Evolutionary conservation across 306 rosid species (phyloP).

Genomic region (Cucurbita moschata): DNA sequence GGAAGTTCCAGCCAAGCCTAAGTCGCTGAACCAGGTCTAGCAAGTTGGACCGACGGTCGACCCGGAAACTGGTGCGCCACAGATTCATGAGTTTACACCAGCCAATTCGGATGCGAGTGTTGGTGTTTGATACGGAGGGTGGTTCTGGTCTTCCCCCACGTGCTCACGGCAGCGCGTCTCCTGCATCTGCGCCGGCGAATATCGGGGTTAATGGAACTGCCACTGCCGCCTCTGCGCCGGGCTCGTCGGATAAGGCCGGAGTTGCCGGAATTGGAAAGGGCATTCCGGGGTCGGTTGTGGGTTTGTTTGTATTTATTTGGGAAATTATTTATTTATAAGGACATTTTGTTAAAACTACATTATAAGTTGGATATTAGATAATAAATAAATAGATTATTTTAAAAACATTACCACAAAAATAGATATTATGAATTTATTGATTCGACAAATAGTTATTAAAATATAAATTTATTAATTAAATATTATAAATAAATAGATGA

Average conservation of each 20-base stretch:
- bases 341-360: too few relatives aligned
- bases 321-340: background rate
- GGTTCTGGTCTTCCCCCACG: background rate
- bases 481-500: too few relatives aligned
- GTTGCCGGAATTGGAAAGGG: background rate
- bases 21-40: slow-evolving; percentile 37
- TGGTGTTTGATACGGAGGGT: background rate
- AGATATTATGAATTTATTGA: too few relatives aligned
- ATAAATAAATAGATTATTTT: too few relatives aligned
- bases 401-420: too few relatives aligned
- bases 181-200: background rate
- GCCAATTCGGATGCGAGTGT: background rate
- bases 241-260: background rate
- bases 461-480: too few relatives aligned
- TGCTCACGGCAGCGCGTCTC: background rate
- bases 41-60: slow-evolving; percentile 38
- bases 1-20: slow-evolving; percentile 28
- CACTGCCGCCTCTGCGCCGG: too few relatives aligned
- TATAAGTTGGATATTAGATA: too few relatives aligned
- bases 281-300: background rate
- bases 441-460: too few relatives aligned
- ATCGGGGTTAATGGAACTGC: background rate
- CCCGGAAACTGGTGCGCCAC: background rate
- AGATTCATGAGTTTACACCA: background rate
- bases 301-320: background rate